Base-by-base conservation (phyloP, 1,139 yeast genomes). In the Meyerozyma carpophila region DNA sequence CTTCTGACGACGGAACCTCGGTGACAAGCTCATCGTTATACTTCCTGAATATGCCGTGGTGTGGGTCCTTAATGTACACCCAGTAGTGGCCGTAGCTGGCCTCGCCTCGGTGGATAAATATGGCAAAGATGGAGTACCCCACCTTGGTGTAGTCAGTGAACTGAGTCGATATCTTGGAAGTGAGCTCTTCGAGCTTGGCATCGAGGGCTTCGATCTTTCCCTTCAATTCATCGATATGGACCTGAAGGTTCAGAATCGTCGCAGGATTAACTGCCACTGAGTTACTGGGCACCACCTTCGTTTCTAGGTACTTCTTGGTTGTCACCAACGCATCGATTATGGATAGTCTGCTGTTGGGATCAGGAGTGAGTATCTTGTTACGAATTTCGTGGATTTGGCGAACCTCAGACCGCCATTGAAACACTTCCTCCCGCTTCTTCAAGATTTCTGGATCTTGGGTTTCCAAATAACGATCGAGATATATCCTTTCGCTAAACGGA, bases 11-110 rank as follows among this genome's bases (percentile, higher is more conserved):
- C 0, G 83, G 75, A 1, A 87, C 96, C 53, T 85, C 95, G 1
- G 89, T 81, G 16, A 93, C 95, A 11, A 77, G 75, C 57, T 93
- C 98, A 65, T 93, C 98, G 57, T 93, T 93, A 62, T 93, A 93
- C 69, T 88, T 91, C 48, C 97, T 72, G 77, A 82, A 93, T 29
- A 85, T 68, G 39, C 78, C 77, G 14, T 74, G 70, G 49, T 75
- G 75, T 10, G 83, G 80, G 61, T 93, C 98, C 50, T 79, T 80
- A 48, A 93, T 91, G 59, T 91, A 93, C 13, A 91, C 79, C 97
- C 98, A 93, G 61, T 93, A 93, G 63, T 93, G 98, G 3, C 98
- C 98, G 58, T 87, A 91, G 45, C 90, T 82, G 1, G 96, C 98
- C 56, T 90, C 95, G 7, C 98, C 98, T 44, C 97, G 73, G 62